Base-by-base conservation (phyloP, 2,329 filamentous ascomycete species). In the Byssothecium circinans region DNA sequence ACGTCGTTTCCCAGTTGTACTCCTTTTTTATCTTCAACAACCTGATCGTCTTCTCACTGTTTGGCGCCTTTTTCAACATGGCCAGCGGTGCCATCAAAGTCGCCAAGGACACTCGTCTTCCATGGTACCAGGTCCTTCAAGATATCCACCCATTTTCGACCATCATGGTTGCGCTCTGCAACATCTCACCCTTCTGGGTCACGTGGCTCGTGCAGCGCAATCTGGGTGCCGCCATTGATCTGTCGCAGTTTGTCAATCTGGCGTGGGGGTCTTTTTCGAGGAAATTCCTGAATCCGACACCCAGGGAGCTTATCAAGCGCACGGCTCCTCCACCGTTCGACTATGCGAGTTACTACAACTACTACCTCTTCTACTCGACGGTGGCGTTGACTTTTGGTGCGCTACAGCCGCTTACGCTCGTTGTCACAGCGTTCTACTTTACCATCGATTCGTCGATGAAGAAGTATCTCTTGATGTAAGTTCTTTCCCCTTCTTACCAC, bases 21-120 rank as follows among this genome's bases (percentile, higher is more conserved):
- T 82, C 88, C 15, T 99, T 99, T 75, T 99, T 99, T 72, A 83
- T 96, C 43, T 91, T 99, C 78, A 99, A 99, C 81, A 97, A 97
- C 66, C 73, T 99, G 45, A 77, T 99, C 57, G 85, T 97, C 48
- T 97, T 97, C 72, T 96, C 91, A 10, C 77, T 96, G 12, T 97
- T 97, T 71, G 89, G 88, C 36, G 85, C 89, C 1, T 74, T 91
- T 14, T 96, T 89, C 84, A 76, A 77, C 1, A 91, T 91, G 60
- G 76, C 91, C 8, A 74, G 84, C 1, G 76, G 76, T 4, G 83
- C 95, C 30, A 75, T 91, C 37, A 66, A 81, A 2, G 43, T 78
- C 3, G 71, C 79, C 0, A 80, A 83, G 32, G 74, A 78, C 15
- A 78, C 59, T 4, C 53, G 86, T 57, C 20, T 35, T 8, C 81